Conservation (phyloP, 495 filamentous ascomycete genomes). For the Tuber microsphaerosporum region DNA sequence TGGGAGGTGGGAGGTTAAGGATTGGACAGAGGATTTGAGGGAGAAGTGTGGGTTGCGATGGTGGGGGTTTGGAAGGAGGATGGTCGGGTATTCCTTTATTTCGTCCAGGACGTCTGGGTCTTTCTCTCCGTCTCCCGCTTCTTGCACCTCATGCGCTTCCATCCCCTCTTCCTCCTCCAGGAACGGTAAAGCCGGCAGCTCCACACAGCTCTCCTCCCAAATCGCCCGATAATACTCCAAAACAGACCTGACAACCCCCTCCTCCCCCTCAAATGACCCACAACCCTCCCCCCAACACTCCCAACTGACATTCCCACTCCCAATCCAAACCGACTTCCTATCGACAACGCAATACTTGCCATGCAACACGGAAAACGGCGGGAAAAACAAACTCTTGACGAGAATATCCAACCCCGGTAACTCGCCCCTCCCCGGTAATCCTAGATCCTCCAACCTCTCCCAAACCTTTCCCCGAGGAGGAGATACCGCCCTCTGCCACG, state of each 20-base stretch:
- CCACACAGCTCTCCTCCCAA: constrained; percentile 46
- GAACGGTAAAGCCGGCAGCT: background rate
- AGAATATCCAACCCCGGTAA: constrained; percentile 55
- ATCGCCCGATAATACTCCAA: constrained; percentile 54
- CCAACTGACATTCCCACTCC: constrained; percentile 70
- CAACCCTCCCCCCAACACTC: constrained; percentile 69
- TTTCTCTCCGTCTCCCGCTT: constrained; percentile 4
- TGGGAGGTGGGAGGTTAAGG: constrained; percentile 17
- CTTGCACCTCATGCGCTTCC: constrained; percentile 12
- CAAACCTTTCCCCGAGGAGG: constrained; percentile 53
- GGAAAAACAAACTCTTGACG: constrained; percentile 64
- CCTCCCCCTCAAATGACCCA: constrained; percentile 49
- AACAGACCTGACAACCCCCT: constrained; percentile 49
- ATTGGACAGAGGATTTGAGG: constrained; percentile 27
- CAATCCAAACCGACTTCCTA: constrained; percentile 53
- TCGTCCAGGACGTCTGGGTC: background rate
- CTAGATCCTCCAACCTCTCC: constrained; percentile 53
- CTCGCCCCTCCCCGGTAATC: constrained; percentile 51
- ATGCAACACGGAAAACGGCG: constrained; percentile 69
- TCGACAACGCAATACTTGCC: constrained; percentile 70
- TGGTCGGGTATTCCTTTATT: constrained; percentile 42
- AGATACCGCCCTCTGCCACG: constrained; percentile 65
- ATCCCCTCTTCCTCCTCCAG: constrained; percentile 5
- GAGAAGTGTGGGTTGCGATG: constrained; percentile 54
- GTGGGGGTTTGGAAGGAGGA: constrained; percentile 63